phyloP scores from a whole-genome alignment of 2,329 filamentous ascomycete species.

The Dactylellina haptotyla region DNA sequence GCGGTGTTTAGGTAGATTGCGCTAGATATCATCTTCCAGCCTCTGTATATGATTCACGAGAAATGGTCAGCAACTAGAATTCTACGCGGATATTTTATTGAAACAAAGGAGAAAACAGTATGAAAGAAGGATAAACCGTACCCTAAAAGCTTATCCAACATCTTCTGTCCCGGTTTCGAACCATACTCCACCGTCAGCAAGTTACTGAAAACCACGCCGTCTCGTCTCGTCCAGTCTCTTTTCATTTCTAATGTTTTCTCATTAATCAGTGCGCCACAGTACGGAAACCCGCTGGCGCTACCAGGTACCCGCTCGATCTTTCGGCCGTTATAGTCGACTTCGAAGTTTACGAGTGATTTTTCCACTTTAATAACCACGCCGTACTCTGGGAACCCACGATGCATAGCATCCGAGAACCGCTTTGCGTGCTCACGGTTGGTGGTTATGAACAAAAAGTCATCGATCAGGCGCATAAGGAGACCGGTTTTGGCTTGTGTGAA shows the following conservation, averaged over 20 bases:
- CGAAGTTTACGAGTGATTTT: conserved; percentile 89
- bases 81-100: neutral
- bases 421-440: conserved; percentile 73
- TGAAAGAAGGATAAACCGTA: conserved; percentile 15
- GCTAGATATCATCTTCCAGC: conserved; percentile 86
- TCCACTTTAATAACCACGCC: conserved; percentile 78
- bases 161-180: conserved; percentile 53
- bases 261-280: conserved; percentile 84
- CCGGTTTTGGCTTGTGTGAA: conserved; percentile 71
- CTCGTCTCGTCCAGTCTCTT: conserved; percentile 71
- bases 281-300: conserved; percentile 73
- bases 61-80: neutral
- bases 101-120: neutral
- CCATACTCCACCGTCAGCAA: conserved; percentile 55
- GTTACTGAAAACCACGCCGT: conserved; percentile 61
- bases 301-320: conserved; percentile 66
- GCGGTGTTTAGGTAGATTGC: conserved; percentile 82
- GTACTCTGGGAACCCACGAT: conserved; percentile 78
- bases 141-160: conserved; percentile 56
- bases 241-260: conserved; percentile 77
- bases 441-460: conserved; percentile 92
- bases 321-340: conserved; percentile 68
- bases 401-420: conserved; percentile 81
- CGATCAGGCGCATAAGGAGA: conserved; percentile 82
- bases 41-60: conserved; percentile 53